These are phyloP conservation scores for Naganishia vaughanmartiniae DNA, from an alignment of 768 basidiomycete species.

Conservation along the genomic window DNA sequence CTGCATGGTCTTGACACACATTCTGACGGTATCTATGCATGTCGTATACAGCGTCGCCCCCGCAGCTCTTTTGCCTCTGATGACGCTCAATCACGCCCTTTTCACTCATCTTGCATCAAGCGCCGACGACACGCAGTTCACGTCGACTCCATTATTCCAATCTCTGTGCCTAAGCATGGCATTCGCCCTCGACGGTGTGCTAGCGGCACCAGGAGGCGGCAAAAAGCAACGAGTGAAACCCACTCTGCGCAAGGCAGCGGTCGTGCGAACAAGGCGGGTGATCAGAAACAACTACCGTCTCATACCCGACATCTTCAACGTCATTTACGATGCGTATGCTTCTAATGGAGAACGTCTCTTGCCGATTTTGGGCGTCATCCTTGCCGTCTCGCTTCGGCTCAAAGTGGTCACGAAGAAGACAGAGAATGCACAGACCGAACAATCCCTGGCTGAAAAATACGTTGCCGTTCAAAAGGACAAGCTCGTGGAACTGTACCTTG, in stretches of 20 bases:
- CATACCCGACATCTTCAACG: slow-evolving; percentile 18
- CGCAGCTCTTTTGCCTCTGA: slow-evolving; percentile 37
- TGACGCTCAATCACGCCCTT: slow-evolving; percentile 36
- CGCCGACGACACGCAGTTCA: slow-evolving; percentile 30
- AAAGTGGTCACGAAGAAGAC: slow-evolving; percentile 35
- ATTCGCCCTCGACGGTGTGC: slow-evolving; percentile 42
- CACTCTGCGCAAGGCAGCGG: slow-evolving; percentile 34
- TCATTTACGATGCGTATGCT: slow-evolving; percentile 8
- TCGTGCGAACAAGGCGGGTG: slow-evolving; percentile 19
- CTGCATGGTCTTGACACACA: neutral
- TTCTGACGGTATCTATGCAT: neutral
- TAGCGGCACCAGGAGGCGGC: slow-evolving; percentile 30
- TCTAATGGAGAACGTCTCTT: slow-evolving; percentile 15
- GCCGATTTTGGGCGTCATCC: slow-evolving; percentile 31
- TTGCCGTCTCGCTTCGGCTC: slow-evolving; percentile 70
- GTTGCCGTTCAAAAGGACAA: slow-evolving; percentile 56
- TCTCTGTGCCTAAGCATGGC: slow-evolving; percentile 42
- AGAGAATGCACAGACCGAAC: slow-evolving; percentile 56
- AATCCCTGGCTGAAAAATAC: slow-evolving; percentile 51
- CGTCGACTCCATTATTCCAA: slow-evolving; percentile 34
- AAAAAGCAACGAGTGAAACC: slow-evolving; percentile 38
- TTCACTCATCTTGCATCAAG: slow-evolving; percentile 34
- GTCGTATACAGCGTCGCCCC: slow-evolving; percentile 30
- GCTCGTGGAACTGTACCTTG: slow-evolving; percentile 63
- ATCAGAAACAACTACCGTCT: slow-evolving; percentile 23